These are phyloP conservation scores for Aspergillus cejpii DNA, from an alignment of 2,329 filamentous ascomycete species.

Conservation along the genomic window DNA sequence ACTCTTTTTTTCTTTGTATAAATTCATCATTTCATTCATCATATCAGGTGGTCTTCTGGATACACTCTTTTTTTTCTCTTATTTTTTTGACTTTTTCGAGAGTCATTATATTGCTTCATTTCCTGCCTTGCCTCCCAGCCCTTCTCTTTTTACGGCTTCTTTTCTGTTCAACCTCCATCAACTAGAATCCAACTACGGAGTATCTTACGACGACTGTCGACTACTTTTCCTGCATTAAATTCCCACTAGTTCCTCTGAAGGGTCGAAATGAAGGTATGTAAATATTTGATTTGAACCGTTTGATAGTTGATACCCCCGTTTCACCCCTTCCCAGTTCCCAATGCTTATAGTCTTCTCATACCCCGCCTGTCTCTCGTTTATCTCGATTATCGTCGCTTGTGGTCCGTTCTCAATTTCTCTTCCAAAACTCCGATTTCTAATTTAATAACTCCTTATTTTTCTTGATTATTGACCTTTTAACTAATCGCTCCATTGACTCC, in stretches of 20 bases:
- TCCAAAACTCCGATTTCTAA: not conserved
- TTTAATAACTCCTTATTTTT: not conserved
- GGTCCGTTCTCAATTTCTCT: not conserved
- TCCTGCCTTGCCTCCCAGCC: conserved; percentile 1
- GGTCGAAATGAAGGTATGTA: conserved; percentile 21
- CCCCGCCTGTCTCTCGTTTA: conserved; percentile 12
- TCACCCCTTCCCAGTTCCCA: not conserved
- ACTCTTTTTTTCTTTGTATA: conserved; percentile 1
- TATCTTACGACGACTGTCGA: conserved; percentile 5
- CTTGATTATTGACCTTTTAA: conserved; percentile 6
- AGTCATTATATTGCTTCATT: not conserved
- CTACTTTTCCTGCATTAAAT: not conserved
- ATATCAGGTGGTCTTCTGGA: too few species aligned
- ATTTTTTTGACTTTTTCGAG: not conserved
- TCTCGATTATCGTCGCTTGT: conserved; percentile 17
- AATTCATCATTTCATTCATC: not conserved
- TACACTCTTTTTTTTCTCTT: not conserved
- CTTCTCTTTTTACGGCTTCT: conserved; percentile 1
- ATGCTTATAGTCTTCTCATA: not conserved
- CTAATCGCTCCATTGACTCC: too few species aligned
- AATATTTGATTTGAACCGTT: not conserved
- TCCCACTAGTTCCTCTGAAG: conserved; percentile 1
- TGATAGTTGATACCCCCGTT: conserved; percentile 3
- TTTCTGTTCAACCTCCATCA: conserved; percentile 2
- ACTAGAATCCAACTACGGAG: conserved; percentile 1